Base-by-base conservation (phyloP, 2,329 filamentous ascomycete genomes). In the Colletotrichum lentis region DNA sequence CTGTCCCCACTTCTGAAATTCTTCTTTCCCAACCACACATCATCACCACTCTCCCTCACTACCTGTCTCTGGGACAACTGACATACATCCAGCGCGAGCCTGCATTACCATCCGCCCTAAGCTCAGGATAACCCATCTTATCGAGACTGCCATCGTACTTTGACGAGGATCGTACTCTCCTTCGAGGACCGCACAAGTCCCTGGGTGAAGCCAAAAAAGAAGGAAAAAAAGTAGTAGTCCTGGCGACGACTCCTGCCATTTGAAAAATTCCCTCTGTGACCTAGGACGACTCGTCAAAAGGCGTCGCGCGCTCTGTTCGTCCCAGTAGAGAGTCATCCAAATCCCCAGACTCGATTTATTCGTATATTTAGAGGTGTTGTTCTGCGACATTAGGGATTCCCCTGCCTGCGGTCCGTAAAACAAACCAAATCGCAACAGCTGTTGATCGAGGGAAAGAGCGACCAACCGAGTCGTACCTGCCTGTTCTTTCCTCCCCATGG, bases 251-350 rank as follows among this genome's bases (percentile, higher is more conserved):
- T 60, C 56, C 66, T 69, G 55, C 56, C 54, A 66, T 59, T 69
- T 65, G 65, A 68, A 60, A 68, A 50, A 68, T 68, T 54, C 65
- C 44, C 64, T 61, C 65, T 55, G 66, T 66, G 66, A 69, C 56
- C 56, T 66, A 52, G 56, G 62, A 59, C 66, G 66, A 56, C 66
- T 69, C 56, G 53, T 64, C 54, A 57, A 68, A 65, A 66, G 55
- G 62, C 57, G 66, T 69, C 66, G 62, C 55, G 49, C 66, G 37
- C 62, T 66, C 55, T 52, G 61, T 66, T 37, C 44, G 66, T 69
- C 65, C 66, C 56, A 66, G 66, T 69, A 69, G 66, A 66, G 66
- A 69, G 55, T 66, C 50, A 56, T 46, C 37, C 55, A 60, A 54
- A 56, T 57, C 20, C 55, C 56, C 31, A 60, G 56, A 66, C 62